Conservation (phyloP, 176 grass and related monocot species). For the Musa acuminata region DNA sequence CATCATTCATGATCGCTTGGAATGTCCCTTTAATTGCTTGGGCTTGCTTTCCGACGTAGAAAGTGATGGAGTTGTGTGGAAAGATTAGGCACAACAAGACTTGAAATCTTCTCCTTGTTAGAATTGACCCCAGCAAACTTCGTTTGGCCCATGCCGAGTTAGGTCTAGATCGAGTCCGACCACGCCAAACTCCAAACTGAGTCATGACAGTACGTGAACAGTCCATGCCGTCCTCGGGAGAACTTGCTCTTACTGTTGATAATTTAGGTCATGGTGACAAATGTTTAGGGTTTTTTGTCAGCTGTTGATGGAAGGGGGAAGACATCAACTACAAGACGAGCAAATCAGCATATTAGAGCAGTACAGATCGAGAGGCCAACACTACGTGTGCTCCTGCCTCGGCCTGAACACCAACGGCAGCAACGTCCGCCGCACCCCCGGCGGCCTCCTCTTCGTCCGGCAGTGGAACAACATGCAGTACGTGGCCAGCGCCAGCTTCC, state of each 20-base stretch:
- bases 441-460: slow-evolving; percentile 10
- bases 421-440: slow-evolving; percentile 8
- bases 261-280: too few relatives aligned
- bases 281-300: not conserved
- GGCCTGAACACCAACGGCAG: not conserved
- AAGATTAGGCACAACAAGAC: too few relatives aligned
- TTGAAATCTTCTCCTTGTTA: too few relatives aligned
- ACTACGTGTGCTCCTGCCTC: slow-evolving; percentile 9
- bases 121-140: not conserved
- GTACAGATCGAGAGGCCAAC: not conserved
- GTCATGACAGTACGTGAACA: too few relatives aligned
- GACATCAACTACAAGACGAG: not conserved
- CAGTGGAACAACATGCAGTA: slow-evolving; percentile 19
- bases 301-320: not conserved
- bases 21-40: too few relatives aligned
- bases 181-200: too few relatives aligned
- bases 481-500: slow-evolving; percentile 4
- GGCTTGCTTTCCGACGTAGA: too few relatives aligned
- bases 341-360: not conserved
- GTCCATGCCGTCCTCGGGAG: not conserved
- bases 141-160: not conserved
- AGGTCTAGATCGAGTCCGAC: not conserved
- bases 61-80: too few relatives aligned
- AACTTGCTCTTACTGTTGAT: too few relatives aligned
- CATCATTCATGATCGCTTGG: too few relatives aligned